Percentiles rank a stretch among this genome's conserved stretches.
phyloP scores from a whole-genome alignment of 306 rosid species.

The Urtica urens region DNA sequence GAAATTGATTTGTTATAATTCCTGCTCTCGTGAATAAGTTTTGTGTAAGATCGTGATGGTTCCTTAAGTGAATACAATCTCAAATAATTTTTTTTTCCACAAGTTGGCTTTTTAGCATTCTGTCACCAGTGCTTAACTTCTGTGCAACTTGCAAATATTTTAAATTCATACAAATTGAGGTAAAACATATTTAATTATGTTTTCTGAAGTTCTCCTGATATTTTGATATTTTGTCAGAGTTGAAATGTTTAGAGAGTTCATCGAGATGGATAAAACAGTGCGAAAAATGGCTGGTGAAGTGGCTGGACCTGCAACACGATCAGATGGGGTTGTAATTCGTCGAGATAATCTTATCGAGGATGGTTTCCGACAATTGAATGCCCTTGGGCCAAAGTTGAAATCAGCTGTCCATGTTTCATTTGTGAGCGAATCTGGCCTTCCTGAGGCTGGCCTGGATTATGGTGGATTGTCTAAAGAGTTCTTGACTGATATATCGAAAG shows the following conservation, averaged over 20 bases:
- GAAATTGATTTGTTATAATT: too few relatives aligned
- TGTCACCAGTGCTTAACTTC: too few relatives aligned
- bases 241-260: conserved; percentile 92
- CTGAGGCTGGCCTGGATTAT: conserved; percentile 95
- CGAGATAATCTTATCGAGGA: conserved; percentile 93
- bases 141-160: too few relatives aligned
- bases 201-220: conserved; percentile 8
- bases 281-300: conserved; percentile 96
- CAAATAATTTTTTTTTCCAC: too few relatives aligned
- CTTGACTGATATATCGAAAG: conserved; percentile 81
- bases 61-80: too few relatives aligned
- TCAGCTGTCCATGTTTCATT: conserved; percentile 92
- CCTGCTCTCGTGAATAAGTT: too few relatives aligned
- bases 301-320: conserved; percentile 69
- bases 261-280: conserved; percentile 85
- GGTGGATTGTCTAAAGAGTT: conserved; percentile 97
- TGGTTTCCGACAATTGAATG: conserved; percentile 77
- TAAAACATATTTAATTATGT: not conserved
- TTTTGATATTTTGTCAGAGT: conserved; percentile 52
- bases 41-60: too few relatives aligned
- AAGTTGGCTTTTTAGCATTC: too few relatives aligned
- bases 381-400: conserved; percentile 77
- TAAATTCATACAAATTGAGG: not conserved
- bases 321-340: conserved; percentile 64
- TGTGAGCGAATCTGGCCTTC: conserved; percentile 96